phyloP scores from a whole-genome alignment of 2,329 filamentous ascomycete genomes.

The Thielaviopsis populi region DNA sequence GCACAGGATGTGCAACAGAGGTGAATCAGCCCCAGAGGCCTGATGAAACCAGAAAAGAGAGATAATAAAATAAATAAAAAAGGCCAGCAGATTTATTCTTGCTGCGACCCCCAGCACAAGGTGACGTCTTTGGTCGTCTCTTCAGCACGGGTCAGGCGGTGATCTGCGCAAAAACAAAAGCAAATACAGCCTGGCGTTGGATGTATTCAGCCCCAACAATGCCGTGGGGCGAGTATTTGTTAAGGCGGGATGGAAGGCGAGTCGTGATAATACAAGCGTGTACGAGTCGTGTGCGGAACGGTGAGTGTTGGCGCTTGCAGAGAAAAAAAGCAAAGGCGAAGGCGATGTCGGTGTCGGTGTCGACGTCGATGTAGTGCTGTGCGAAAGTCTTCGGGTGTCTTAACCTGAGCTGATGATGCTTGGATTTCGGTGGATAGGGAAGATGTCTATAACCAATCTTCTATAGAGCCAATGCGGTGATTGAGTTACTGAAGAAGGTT shows the following conservation, averaged over 20 bases:
- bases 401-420: neutral
- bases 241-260: neutral
- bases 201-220: neutral
- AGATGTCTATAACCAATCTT: neutral
- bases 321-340: neutral
- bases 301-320: no score
- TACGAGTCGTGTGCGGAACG: neutral
- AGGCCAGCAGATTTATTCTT: neutral
- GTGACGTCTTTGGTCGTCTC: neutral
- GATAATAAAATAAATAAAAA: neutral
- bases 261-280: neutral
- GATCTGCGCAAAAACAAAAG: neutral
- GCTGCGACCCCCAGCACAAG: neutral
- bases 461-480: no score
- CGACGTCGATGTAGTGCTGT: no score
- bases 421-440: neutral
- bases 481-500: no score
- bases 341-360: no score
- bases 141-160: neutral
- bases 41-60: neutral
- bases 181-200: neutral
- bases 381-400: neutral
- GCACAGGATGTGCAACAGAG: neutral
- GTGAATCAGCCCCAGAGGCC: slow-evolving; percentile 3
- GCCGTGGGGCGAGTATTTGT: neutral